phyloP scores from a whole-genome alignment of 306 rosid species.

The Boehmeria nivea region DNA sequence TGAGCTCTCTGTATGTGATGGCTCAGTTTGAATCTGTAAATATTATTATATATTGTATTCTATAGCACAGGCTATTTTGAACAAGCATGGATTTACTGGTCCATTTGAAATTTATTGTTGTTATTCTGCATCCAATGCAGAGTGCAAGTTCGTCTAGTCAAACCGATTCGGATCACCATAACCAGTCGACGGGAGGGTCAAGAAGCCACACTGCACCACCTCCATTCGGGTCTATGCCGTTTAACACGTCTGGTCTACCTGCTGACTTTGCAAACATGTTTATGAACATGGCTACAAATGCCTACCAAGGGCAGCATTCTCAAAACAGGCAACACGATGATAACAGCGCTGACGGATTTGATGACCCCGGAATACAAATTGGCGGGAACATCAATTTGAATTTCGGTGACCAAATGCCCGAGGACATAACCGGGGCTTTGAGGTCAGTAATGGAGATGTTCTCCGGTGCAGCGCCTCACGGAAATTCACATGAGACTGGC shows the following conservation, averaged over 20 bases:
- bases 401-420: conserved; percentile 59
- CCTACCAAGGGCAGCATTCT: conserved; percentile 39
- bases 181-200: conserved; percentile 55
- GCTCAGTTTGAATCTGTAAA: not conserved
- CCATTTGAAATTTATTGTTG: too few relatives aligned
- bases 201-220: conserved; percentile 42
- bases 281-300: conserved; percentile 52
- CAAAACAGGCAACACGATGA: conserved; percentile 35
- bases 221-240: conserved; percentile 46
- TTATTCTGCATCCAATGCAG: conserved; percentile 30
- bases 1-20: not conserved
- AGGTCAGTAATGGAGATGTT: conserved; percentile 70
- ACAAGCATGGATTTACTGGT: too few relatives aligned
- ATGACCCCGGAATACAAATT: conserved; percentile 37
- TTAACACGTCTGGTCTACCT: conserved; percentile 33
- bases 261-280: conserved; percentile 52
- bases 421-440: conserved; percentile 53
- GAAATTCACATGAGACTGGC: conserved; percentile 40
- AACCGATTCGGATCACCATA: conserved; percentile 34
- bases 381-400: conserved; percentile 49
- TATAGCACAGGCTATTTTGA: too few relatives aligned
- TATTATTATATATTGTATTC: too few relatives aligned
- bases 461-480: conserved; percentile 37
- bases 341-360: conserved; percentile 23
- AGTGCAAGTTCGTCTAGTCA: conserved; percentile 36